Percentiles rank a stretch among this genome's conserved stretches.
Conservation (phyloP, 2,329 filamentous ascomycete species). For the Claviceps sorghi region DNA sequence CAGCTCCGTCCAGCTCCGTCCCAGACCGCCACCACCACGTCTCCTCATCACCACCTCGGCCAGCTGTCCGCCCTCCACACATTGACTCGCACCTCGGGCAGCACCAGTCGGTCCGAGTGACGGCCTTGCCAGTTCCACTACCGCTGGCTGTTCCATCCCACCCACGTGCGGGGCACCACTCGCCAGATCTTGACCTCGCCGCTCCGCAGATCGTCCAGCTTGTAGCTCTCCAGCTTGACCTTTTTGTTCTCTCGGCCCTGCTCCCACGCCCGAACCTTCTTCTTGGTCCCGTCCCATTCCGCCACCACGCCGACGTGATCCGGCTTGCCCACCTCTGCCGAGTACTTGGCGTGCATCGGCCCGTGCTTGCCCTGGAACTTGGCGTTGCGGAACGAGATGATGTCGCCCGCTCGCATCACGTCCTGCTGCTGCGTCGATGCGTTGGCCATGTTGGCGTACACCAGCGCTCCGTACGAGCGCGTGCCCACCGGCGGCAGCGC, state of each 20-base stretch:
- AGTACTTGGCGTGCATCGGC: conserved; percentile 90
- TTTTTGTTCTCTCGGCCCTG: conserved; percentile 90
- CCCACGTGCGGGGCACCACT: conserved; percentile 81
- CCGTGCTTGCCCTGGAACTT: conserved; percentile 93
- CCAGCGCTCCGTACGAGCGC: conserved; percentile 76
- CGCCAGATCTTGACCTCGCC: conserved; percentile 97
- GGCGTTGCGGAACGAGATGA: conserved; percentile 83
- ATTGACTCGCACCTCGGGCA: conserved; percentile 3
- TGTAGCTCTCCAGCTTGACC: conserved; percentile 86
- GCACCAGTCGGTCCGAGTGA: conserved; percentile 1
- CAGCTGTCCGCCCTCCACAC: conserved; percentile 1
- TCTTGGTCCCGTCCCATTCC: conserved; percentile 97
- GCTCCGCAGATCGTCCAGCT: conserved; percentile 77
- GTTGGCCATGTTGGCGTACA: conserved; percentile 92
- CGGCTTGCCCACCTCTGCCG: conserved; percentile 68
- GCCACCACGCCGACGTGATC: conserved; percentile 84
- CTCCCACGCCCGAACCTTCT: conserved; percentile 92
- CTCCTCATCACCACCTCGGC: neutral
- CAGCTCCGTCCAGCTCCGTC: too few species aligned
- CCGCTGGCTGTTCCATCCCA: conserved; percentile 64
- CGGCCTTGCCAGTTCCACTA: conserved; percentile 24
- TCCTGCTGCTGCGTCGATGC: conserved; percentile 81
- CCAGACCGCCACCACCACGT: too few species aligned
- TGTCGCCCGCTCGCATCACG: conserved; percentile 85
- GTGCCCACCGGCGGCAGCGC: conserved; percentile 75